Conservation (phyloP, 129 eudicot genomes). For the Flaveria bidentis region DNA sequence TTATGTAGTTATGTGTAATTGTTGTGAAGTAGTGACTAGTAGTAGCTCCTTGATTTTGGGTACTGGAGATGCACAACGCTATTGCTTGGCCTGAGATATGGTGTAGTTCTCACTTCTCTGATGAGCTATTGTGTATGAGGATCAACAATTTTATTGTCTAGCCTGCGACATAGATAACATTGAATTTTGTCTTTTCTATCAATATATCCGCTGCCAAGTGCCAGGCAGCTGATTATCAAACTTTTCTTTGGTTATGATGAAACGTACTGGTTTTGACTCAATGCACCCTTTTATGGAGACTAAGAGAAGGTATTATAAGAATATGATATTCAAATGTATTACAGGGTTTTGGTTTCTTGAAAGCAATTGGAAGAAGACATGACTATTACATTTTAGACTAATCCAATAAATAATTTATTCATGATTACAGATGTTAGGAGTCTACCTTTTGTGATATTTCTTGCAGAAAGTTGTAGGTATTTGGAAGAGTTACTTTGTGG, state of each 20-base stretch:
- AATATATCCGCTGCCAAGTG: too few relatives aligned
- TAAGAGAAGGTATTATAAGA: constrained; percentile 6
- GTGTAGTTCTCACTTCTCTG: constrained; percentile 1
- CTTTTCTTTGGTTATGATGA: constrained; percentile 1
- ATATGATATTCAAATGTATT: neutral
- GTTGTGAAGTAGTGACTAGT: constrained; percentile 5
- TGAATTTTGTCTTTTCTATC: too few relatives aligned
- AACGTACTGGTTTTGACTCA: too few relatives aligned
- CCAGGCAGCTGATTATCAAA: too few relatives aligned
- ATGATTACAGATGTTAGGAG: neutral
- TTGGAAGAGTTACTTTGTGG: neutral
- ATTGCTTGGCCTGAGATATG: constrained; percentile 9
- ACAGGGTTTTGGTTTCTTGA: neutral
- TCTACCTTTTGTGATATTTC: neutral
- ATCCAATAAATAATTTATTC: constrained; percentile 1
- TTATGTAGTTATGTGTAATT: neutral
- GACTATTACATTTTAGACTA: neutral
- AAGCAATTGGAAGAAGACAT: constrained; percentile 17
- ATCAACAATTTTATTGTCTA: too few relatives aligned
- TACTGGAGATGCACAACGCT: neutral
- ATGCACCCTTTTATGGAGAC: neutral
- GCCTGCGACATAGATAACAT: too few relatives aligned
- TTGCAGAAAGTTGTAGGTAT: neutral
- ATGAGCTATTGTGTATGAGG: neutral
- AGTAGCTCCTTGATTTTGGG: constrained; percentile 10